phyloP scores from a whole-genome alignment of 345 rosid genomes.

The Aquilaria yunnanensis region DNA sequence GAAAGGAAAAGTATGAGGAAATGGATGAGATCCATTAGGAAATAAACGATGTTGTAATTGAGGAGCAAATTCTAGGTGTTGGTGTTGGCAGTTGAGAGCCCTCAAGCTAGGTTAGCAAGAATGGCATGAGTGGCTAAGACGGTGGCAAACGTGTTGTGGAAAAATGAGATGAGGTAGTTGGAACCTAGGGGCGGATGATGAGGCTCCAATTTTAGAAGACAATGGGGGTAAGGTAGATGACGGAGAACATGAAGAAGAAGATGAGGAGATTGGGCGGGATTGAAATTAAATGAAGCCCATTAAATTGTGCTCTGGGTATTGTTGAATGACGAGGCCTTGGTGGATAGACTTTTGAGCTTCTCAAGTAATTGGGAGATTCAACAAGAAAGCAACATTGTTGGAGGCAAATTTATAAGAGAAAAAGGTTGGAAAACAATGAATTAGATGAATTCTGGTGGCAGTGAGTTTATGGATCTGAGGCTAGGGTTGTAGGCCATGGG shows the following conservation, averaged over 20 bases:
- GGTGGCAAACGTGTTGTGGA: slow-evolving; percentile 78
- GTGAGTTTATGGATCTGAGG: too few species aligned
- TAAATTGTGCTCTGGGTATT: not conserved
- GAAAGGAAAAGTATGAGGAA: slow-evolving; percentile 62
- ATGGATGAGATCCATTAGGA: slow-evolving; percentile 72
- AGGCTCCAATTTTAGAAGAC: slow-evolving; percentile 66
- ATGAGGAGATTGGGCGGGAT: slow-evolving; percentile 30
- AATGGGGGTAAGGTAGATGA: slow-evolving; percentile 44
- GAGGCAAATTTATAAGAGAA: too few species aligned
- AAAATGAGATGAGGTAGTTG: slow-evolving; percentile 71
- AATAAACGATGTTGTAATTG: slow-evolving; percentile 77
- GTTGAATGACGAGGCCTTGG: too few species aligned
- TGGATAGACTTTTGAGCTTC: not conserved
- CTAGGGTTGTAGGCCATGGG: too few species aligned
- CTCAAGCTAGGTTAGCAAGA: slow-evolving; percentile 26
- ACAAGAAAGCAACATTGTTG: not conserved
- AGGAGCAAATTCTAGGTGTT: slow-evolving; percentile 44
- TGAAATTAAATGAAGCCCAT: slow-evolving; percentile 16
- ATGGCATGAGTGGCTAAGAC: slow-evolving; percentile 54
- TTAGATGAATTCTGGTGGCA: too few species aligned
- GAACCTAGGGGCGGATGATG: slow-evolving; percentile 70
- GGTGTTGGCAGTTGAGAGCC: slow-evolving; percentile 58
- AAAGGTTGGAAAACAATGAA: too few species aligned
- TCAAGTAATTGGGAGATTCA: slow-evolving; percentile 7
- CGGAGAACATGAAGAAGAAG: slow-evolving; percentile 49